These are phyloP conservation scores for Pyrus communis DNA, from an alignment of 306 rosid genomes.

Conservation along the genomic window DNA sequence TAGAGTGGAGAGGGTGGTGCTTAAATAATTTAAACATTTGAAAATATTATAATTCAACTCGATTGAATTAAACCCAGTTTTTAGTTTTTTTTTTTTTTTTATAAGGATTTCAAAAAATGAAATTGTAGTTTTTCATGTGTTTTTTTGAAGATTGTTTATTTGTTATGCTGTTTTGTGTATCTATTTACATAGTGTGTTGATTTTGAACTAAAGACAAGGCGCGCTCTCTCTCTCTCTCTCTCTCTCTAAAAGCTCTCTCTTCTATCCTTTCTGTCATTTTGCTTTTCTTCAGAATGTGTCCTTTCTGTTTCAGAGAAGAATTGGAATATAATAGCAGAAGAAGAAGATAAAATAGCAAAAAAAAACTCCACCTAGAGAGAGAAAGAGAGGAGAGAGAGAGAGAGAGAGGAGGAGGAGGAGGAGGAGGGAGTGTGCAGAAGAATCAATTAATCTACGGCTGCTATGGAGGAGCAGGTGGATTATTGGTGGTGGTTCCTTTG, in stretches of 20 bases:
- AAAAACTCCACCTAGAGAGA: background rate
- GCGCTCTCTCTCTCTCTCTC: background rate
- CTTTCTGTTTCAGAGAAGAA: conserved; percentile 8
- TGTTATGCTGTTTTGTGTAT: background rate
- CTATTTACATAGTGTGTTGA: conserved; percentile 9
- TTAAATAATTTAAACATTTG: no score
- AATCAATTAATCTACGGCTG: conserved; percentile 1
- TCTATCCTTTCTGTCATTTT: conserved; percentile 41
- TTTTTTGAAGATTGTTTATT: no score
- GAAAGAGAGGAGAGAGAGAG: background rate
- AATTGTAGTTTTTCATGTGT: background rate
- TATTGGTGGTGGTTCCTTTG: conserved; percentile 22
- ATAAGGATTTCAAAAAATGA: background rate
- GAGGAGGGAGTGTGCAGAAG: background rate
- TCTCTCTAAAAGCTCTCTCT: background rate
- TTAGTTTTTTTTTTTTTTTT: background rate
- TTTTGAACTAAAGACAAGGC: conserved; percentile 42
- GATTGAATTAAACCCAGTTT: no score
- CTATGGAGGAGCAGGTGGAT: conserved; percentile 1
- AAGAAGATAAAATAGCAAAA: conserved; percentile 5
- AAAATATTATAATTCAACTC: background rate
- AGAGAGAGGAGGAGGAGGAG: background rate
- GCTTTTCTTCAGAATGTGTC: conserved; percentile 17
- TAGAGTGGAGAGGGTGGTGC: background rate
- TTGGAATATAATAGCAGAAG: conserved; percentile 6